Base-by-base conservation (phyloP, 208 protist genomes). In the Trypanosoma lewisi region DNA sequence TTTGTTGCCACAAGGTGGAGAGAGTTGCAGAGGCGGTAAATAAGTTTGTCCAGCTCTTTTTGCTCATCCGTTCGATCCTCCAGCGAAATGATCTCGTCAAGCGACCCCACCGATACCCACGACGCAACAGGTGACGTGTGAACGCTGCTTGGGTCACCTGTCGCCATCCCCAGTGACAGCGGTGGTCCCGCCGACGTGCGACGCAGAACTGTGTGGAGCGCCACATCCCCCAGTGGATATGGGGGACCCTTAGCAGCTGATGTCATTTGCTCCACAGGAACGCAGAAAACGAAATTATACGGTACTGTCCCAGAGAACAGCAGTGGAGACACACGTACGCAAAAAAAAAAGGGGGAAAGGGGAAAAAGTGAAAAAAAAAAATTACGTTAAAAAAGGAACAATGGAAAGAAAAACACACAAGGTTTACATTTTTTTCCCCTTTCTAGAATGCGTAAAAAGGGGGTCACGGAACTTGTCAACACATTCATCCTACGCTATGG, bases 21-120 rank as follows among this genome's bases (percentile, higher is more conserved):
- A 1, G 86, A 93, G 67, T 67, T 70, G 63, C 82, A 93, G 9
- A 93, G 77, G 36, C 68, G 72, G 65, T 89, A 88, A 33, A 93
- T 86, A 44, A 91, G 82, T 16, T 80, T 54, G 42, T 78, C 76
- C 56, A 68, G 67, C 63, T 88, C 82, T 28, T 61, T 41, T 21
- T 81, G 63, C 55, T 74, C 69, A 12, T 47, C 47, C 12, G 56
- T 60, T 30, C 61, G 47, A 56, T 67, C 60, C 12, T 28, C 45
- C 21, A 73, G 42, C 53, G 69, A 69, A 14, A 82, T 67, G 36
- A 80, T 83, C 2, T 77, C 82, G 57, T 84, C 80, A 25, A 83
- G 68, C 5, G 85, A 91, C 48, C 84, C 85, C 14, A 78, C 75
- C 11, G 83, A 87, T 30, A 68, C 70, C 33, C 76, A 54, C n/a